These are phyloP conservation scores for Russula emetica DNA, from an alignment of 768 basidiomycete genomes.

Conservation along the genomic window DNA sequence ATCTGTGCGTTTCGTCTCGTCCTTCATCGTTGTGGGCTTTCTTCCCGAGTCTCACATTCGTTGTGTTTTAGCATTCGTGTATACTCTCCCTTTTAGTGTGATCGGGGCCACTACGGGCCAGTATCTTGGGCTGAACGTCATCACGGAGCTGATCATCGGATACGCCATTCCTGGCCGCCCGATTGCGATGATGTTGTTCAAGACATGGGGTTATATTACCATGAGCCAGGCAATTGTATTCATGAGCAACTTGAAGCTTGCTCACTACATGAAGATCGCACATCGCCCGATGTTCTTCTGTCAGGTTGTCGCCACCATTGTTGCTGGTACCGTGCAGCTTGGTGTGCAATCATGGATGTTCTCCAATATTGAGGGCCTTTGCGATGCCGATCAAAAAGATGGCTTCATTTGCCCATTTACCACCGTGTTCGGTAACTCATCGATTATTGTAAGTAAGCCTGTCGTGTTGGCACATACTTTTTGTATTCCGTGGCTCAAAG, in stretches of 20 bases:
- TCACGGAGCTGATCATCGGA: slow-evolving; percentile 78
- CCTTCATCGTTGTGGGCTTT: too few relatives aligned
- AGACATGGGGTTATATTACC: slow-evolving; percentile 74
- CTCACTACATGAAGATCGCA: slow-evolving; percentile 67
- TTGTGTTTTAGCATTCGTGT: too few relatives aligned
- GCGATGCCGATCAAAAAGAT: slow-evolving; percentile 47
- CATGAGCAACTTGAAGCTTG: slow-evolving; percentile 74
- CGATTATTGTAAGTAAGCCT: slow-evolving; percentile 55
- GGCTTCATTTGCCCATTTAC: slow-evolving; percentile 69
- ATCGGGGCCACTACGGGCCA: slow-evolving; percentile 74
- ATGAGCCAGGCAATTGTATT: slow-evolving; percentile 66
- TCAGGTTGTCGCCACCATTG: slow-evolving; percentile 60
- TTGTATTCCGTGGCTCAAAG: neutral
- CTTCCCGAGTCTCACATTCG: too few relatives aligned
- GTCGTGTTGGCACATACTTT: neutral
- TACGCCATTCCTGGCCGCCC: slow-evolving; percentile 75
- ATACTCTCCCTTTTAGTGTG: too few relatives aligned
- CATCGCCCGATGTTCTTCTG: slow-evolving; percentile 68
- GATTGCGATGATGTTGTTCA: slow-evolving; percentile 83
- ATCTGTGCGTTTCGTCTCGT: too few relatives aligned
- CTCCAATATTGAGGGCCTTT: slow-evolving; percentile 61
- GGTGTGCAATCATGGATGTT: slow-evolving; percentile 78
- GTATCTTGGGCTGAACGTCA: slow-evolving; percentile 66
- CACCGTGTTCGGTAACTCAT: slow-evolving; percentile 73
- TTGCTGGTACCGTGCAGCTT: slow-evolving; percentile 70